A percentile compares a stretch with the other conserved stretches of the same genome.
Conservation (phyloP, 805 yeast genomes). For the Wickerhamiella vanderwaltii region DNA sequence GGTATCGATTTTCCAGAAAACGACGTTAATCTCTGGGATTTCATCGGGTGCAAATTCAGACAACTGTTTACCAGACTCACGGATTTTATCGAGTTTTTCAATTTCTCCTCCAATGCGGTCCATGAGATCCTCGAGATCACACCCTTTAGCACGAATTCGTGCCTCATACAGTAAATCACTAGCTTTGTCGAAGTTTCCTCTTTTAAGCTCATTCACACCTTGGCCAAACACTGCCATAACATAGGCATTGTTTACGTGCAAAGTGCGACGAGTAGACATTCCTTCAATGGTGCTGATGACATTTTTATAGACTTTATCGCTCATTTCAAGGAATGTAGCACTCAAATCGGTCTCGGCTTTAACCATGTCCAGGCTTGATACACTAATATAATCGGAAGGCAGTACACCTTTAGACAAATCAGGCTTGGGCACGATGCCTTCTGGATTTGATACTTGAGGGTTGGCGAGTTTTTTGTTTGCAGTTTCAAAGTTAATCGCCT, state of each 20-base stretch:
- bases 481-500: conserved; percentile 47
- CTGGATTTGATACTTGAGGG: conserved; percentile 25
- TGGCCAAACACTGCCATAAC: conserved; percentile 76
- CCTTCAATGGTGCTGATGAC: conserved; percentile 16
- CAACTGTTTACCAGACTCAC: conserved; percentile 3
- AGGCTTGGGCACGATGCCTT: conserved; percentile 3
- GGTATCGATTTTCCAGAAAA: conserved; percentile 12
- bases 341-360: conserved; percentile 13
- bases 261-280: conserved; percentile 16
- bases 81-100: conserved; percentile 33
- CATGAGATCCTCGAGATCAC: conserved; percentile 51
- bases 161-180: conserved; percentile 55
- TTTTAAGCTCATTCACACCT: conserved; percentile 65
- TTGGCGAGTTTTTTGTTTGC: not conserved
- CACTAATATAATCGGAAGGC: conserved; percentile 10
- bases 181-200: conserved; percentile 44
- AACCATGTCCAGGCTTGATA: conserved; percentile 9
- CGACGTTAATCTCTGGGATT: conserved; percentile 10
- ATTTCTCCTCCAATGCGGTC: conserved; percentile 57
- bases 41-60: conserved; percentile 8
- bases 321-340: conserved; percentile 13
- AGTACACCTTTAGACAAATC: conserved; percentile 1
- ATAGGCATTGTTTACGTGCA: conserved; percentile 45
- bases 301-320: conserved; percentile 16
- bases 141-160: conserved; percentile 52